phyloP scores from a whole-genome alignment of 1,139 yeast species.

The Lodderomyces parapsilosis region DNA sequence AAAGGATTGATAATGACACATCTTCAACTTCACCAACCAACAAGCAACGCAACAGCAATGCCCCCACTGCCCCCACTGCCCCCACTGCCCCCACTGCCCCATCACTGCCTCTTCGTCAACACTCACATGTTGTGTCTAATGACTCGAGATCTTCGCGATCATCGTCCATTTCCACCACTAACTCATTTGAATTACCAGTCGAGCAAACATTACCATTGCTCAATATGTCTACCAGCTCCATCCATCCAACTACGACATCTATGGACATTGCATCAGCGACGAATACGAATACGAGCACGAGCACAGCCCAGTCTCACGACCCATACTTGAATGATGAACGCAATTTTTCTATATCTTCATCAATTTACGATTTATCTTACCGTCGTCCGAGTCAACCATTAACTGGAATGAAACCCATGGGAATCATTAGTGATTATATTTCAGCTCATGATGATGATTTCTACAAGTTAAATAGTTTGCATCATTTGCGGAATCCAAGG shows the following conservation, averaged over 20 bases:
- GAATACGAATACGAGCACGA: neutral
- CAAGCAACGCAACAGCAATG: neutral
- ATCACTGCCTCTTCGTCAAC: neutral
- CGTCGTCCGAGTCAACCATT: slow-evolving; percentile 20
- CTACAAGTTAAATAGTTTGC: slow-evolving; percentile 19
- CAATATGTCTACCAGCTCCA: slow-evolving; percentile 29
- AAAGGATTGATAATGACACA: neutral
- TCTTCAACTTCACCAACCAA: neutral
- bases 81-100: neutral
- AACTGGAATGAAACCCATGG: slow-evolving; percentile 10
- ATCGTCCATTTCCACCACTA: slow-evolving; percentile 10
- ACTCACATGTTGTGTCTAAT: neutral
- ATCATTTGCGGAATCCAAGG: slow-evolving; percentile 35
- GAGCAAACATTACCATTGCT: slow-evolving; percentile 44
- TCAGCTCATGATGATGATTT: slow-evolving; percentile 6
- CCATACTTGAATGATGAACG: slow-evolving; percentile 1
- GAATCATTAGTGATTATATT: slow-evolving; percentile 8
- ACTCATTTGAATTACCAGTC: slow-evolving; percentile 21
- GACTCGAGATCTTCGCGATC: slow-evolving; percentile 3
- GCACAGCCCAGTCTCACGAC: neutral
- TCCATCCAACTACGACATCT: slow-evolving; percentile 12
- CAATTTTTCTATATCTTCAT: slow-evolving; percentile 27
- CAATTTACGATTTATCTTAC: slow-evolving; percentile 24
- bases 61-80: neutral
- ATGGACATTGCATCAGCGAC: slow-evolving; percentile 6